Evolutionary conservation across 345 rosid species (phyloP).

Genomic region (Brassica nigra): DNA sequence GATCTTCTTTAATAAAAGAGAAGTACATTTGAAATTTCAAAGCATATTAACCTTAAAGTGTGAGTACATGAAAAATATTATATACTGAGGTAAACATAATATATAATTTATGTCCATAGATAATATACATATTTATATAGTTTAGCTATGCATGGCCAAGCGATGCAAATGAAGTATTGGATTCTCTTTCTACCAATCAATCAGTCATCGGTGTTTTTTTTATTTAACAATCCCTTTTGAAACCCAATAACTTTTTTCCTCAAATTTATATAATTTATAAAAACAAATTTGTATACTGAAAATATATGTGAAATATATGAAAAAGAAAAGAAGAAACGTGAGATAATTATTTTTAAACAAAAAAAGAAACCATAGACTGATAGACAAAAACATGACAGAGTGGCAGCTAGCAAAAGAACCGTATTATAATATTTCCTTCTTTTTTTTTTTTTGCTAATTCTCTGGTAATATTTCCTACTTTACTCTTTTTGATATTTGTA

Average conservation of each 20-base stretch:
- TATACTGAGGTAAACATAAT: not conserved
- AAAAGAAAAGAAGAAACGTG: not conserved
- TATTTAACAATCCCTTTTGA: not conserved
- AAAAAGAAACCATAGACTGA: conserved; percentile 21
- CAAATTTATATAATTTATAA: not conserved
- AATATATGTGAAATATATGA: not conserved
- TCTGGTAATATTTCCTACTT: conserved; percentile 3
- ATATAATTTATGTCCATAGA: not conserved
- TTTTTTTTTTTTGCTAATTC: too few species aligned
- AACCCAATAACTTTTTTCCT: not conserved
- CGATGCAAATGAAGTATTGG: conserved; percentile 45
- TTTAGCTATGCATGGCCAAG: not conserved
- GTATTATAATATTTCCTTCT: not conserved
- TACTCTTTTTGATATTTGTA: conserved; percentile 24
- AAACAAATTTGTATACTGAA: not conserved
- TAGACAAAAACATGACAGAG: conserved; percentile 37
- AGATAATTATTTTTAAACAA: not conserved
- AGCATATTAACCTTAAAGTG: conserved; percentile 1
- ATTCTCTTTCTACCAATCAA: conserved; percentile 42
- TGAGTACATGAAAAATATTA: not conserved
- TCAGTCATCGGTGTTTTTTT: not conserved
- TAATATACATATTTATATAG: not conserved
- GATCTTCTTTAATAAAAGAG: too few species aligned
- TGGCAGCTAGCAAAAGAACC: conserved; percentile 40
- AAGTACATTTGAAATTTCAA: not conserved